Evolutionary conservation across 306 rosid species (phyloP), one percentile per base, ranked within the genome.

Genomic region (Astragalus glycyphyllos): DNA sequence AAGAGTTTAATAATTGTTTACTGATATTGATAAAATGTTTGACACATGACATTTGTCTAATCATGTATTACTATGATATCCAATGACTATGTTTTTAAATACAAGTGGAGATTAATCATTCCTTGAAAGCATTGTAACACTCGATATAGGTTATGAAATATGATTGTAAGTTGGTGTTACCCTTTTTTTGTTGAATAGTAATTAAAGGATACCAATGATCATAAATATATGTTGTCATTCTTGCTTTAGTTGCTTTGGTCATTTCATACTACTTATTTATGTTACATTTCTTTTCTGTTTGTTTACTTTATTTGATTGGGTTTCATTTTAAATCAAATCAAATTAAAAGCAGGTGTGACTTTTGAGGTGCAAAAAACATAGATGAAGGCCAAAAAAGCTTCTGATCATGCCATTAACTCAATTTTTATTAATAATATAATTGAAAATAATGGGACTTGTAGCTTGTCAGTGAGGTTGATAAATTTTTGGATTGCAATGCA

Each of bases 361-460:
- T 85, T 85, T 73, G 49, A 83, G 83, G 79, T 69, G 74, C 67
- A 73, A 68, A 20, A 40, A 81, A 80, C 79, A 75, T 68, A 66
- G 65, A 77, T 72, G 79, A 71, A 69, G 67, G 71, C 77, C 73
- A 60, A 79, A 82, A 72, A 82, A 72, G 74, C 42, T 73, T 70
- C 82, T 75, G 75, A 75, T 41, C 57, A 23, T 26, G 69, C 65
- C 70, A 71, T 76, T 83, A 72, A 49, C 53, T 55, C 65, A 45
- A 75, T 55, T n/a, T n/a, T n/a, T n/a, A n/a, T n/a, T 71, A 46
- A 66, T 65, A 46, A 23, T 44, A 56, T 55, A 73, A 50, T 68
- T 58, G 15, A 63, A 71, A 65, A 20, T 23, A 65, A 20, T 23
- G 70, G 80, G 71, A 29, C 83, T 56, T 46, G 71, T 6, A 68